phyloP scores from a whole-genome alignment of 108 stramenopile species.

The Nitzschia inconspicua region DNA sequence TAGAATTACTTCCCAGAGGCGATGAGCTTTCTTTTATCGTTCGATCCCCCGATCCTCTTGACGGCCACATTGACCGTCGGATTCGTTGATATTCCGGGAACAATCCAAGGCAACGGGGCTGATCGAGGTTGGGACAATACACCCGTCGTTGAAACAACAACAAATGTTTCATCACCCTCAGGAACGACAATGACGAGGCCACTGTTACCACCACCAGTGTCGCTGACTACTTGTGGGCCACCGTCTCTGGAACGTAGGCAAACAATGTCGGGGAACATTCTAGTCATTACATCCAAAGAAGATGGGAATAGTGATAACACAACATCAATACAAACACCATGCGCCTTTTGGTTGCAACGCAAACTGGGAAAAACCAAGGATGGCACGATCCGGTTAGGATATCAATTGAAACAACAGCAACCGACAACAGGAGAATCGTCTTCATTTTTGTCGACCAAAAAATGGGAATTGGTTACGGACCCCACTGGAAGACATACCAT shows the following conservation, averaged over 20 bases:
- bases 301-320: neutral
- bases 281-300: constrained; percentile 8
- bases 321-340: neutral
- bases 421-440: neutral
- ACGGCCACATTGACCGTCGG: constrained; percentile 10
- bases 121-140: constrained; percentile 3
- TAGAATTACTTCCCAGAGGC: too few relatives aligned
- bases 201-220: neutral
- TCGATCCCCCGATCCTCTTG: constrained; percentile 12
- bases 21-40: constrained; percentile 10
- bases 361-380: constrained; percentile 8
- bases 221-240: neutral
- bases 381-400: constrained; percentile 12
- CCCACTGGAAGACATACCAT: neutral
- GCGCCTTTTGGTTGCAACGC: constrained; percentile 27
- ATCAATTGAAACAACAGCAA: constrained; percentile 1
- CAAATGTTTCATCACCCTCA: neutral
- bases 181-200: neutral
- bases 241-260: constrained; percentile 6
- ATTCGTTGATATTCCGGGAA: constrained; percentile 20
- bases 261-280: constrained; percentile 20
- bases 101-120: neutral
- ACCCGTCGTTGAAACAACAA: neutral
- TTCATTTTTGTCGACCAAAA: constrained; percentile 2
- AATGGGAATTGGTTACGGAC: constrained; percentile 13